Evolutionary conservation across 2,329 filamentous ascomycete species (phyloP).

Genomic region (Neofusicoccum umdonicola): DNA sequence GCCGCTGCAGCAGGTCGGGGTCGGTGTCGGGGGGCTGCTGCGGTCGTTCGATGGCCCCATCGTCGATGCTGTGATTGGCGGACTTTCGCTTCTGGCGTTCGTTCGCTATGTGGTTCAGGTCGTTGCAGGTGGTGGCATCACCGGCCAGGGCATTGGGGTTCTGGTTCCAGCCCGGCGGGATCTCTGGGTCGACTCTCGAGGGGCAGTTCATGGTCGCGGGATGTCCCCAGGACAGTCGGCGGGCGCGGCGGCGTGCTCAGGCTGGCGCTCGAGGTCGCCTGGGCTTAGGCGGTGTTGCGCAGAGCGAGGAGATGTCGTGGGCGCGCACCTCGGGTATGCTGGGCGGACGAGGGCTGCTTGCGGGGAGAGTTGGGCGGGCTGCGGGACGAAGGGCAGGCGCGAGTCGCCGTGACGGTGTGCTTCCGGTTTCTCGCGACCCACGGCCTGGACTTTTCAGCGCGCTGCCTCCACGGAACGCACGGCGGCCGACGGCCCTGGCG

Average conservation of each 20-base stretch:
- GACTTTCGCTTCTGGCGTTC: conserved; percentile 50
- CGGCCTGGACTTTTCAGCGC: conserved; percentile 1
- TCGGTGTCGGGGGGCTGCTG: conserved; percentile 3
- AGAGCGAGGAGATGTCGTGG: background rate
- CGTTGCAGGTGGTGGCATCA: conserved; percentile 62
- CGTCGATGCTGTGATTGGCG: conserved; percentile 27
- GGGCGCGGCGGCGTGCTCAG: background rate
- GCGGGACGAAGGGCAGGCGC: background rate
- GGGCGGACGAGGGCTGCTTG: background rate
- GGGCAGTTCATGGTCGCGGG: conserved; percentile 61
- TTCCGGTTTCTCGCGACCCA: conserved; percentile 9
- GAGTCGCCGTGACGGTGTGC: background rate
- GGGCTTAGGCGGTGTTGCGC: background rate
- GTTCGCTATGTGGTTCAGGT: conserved; percentile 62
- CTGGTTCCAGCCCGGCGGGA: conserved; percentile 58
- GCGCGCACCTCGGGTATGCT: conserved; percentile 1
- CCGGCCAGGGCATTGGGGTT: conserved; percentile 56
- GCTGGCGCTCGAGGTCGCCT: background rate
- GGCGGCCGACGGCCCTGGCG: background rate
- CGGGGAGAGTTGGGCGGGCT: background rate
- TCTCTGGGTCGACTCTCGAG: conserved; percentile 57
- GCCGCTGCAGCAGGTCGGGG: background rate
- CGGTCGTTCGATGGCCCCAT: conserved; percentile 22
- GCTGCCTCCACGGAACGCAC: background rate
- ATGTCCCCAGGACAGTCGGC: background rate